Percentiles rank a stretch among this genome's conserved stretches.
phyloP scores from a whole-genome alignment of 1,284 basidiomycete genomes.

The Sphaerobolus stellatus region DNA sequence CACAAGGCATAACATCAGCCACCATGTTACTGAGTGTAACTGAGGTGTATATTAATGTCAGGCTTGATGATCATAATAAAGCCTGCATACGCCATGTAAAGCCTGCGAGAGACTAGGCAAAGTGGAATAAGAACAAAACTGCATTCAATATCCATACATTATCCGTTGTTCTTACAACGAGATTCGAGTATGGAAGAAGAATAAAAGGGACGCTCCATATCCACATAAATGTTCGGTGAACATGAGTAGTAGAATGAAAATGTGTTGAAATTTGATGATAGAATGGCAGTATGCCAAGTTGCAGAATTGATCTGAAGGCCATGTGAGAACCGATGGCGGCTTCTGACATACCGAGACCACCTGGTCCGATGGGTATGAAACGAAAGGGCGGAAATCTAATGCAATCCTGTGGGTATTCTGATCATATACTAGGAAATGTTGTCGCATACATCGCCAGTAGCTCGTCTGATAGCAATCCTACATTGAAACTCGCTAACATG shows the following conservation, averaged over 20 bases:
- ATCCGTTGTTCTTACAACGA: slow-evolving; percentile 12
- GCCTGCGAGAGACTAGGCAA: slow-evolving; percentile 12
- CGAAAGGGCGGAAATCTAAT: slow-evolving; percentile 15
- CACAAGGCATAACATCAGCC: slow-evolving; percentile 18
- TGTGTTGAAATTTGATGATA: slow-evolving; percentile 3
- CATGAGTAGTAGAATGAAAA: slow-evolving; percentile 1
- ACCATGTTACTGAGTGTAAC: slow-evolving; percentile 14
- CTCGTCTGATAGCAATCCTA: too few species aligned
- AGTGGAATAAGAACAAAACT: slow-evolving; percentile 8
- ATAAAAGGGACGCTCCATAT: slow-evolving; percentile 16
- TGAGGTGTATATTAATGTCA: slow-evolving; percentile 7
- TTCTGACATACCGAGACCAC: slow-evolving; percentile 15
- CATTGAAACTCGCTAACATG: too few species aligned
- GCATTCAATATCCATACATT: slow-evolving; percentile 8
- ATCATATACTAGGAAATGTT: too few species aligned
- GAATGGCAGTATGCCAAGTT: slow-evolving; percentile 7
- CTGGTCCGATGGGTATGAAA: slow-evolving; percentile 14
- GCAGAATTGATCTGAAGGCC: slow-evolving; percentile 13
- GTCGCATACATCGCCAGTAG: too few species aligned
- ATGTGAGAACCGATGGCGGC: slow-evolving; percentile 16
- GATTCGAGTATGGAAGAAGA: slow-evolving; percentile 19
- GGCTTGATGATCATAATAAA: neutral
- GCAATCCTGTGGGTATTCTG: too few species aligned
- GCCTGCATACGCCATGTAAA: neutral
- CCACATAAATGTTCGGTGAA: slow-evolving; percentile 16